Conservation (phyloP, 2,329 filamentous ascomycete genomes). For the Fusarium sp. region DNA sequence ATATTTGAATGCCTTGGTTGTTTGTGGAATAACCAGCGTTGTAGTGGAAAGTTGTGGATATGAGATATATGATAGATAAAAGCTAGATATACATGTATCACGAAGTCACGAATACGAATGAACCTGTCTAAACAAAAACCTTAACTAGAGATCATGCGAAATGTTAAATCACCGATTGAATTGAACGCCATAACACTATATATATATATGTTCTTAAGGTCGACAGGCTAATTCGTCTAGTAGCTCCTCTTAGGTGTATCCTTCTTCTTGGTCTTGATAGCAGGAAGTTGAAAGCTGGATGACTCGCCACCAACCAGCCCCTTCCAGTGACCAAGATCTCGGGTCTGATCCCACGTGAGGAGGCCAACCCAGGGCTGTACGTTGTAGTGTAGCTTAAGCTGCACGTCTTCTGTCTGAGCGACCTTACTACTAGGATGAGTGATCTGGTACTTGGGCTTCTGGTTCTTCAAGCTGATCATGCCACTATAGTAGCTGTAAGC, state of each 20-base stretch:
- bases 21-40: slow-evolving; percentile 14
- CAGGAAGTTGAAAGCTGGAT: slow-evolving; percentile 73
- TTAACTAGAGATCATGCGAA: not conserved
- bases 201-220: slow-evolving; percentile 8
- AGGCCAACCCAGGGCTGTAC: slow-evolving; percentile 96
- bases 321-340: slow-evolving; percentile 72
- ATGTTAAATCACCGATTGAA: slow-evolving; percentile 20
- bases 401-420: slow-evolving; percentile 78
- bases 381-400: slow-evolving; percentile 90
- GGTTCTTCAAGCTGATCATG: slow-evolving; percentile 81
- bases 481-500: slow-evolving; percentile 64
- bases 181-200: slow-evolving; percentile 38
- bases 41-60: slow-evolving; percentile 14
- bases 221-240: slow-evolving; percentile 16
- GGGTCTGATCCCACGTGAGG: slow-evolving; percentile 80
- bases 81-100: slow-evolving; percentile 41
- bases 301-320: slow-evolving; percentile 73
- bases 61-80: slow-evolving; percentile 43
- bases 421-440: slow-evolving; percentile 87
- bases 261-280: slow-evolving; percentile 70
- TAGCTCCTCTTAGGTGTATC: slow-evolving; percentile 44
- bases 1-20: slow-evolving; percentile 17
- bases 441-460: slow-evolving; percentile 96
- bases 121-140: slow-evolving; percentile 6
- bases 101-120: slow-evolving; percentile 41